Evolutionary conservation across 2,329 filamentous ascomycete species (phyloP).

Genomic region (Pseudogymnoascus sp.): DNA sequence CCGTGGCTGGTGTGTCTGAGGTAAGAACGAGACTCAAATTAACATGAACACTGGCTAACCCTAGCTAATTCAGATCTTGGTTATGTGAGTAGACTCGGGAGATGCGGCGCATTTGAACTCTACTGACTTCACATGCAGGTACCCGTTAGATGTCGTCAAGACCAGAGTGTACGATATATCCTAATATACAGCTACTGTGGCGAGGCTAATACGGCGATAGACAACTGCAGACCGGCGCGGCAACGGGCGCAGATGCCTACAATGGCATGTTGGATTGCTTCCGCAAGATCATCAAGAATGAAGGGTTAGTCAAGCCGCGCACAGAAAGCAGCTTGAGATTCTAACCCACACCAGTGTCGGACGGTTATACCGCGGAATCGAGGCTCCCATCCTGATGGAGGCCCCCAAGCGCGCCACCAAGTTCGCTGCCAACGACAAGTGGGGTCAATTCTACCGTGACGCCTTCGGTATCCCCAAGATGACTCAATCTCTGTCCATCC

Average conservation of each 20-base stretch:
- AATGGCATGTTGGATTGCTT: slow-evolving; percentile 98
- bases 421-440: slow-evolving; percentile 97
- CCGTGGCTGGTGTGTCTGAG: slow-evolving; percentile 96
- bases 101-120: slow-evolving; percentile 4
- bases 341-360: slow-evolving; percentile 53
- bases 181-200: not conserved
- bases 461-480: slow-evolving; percentile 78
- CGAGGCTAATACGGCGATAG: slow-evolving; percentile 36
- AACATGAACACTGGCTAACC: slow-evolving; percentile 16
- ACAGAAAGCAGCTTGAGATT: not conserved
- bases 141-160: slow-evolving; percentile 97
- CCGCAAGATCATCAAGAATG: slow-evolving; percentile 89
- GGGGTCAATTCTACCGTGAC: slow-evolving; percentile 89
- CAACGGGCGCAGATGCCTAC: slow-evolving; percentile 72
- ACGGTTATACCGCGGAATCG: slow-evolving; percentile 90
- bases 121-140: slow-evolving; percentile 51
- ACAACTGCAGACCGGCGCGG: slow-evolving; percentile 74
- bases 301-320: slow-evolving; percentile 57
- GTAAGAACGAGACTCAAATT: slow-evolving; percentile 42
- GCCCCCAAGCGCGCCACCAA: slow-evolving; percentile 95
- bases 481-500: slow-evolving; percentile 82
- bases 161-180: slow-evolving; percentile 73
- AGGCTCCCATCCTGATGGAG: slow-evolving; percentile 95
- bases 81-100: slow-evolving; percentile 55
- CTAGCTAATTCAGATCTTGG: slow-evolving; percentile 57